A percentile compares a stretch with the other conserved stretches of the same genome.
Conservation (phyloP, 2,329 filamentous ascomycete species). For the Colletotrichum noveboracense region DNA sequence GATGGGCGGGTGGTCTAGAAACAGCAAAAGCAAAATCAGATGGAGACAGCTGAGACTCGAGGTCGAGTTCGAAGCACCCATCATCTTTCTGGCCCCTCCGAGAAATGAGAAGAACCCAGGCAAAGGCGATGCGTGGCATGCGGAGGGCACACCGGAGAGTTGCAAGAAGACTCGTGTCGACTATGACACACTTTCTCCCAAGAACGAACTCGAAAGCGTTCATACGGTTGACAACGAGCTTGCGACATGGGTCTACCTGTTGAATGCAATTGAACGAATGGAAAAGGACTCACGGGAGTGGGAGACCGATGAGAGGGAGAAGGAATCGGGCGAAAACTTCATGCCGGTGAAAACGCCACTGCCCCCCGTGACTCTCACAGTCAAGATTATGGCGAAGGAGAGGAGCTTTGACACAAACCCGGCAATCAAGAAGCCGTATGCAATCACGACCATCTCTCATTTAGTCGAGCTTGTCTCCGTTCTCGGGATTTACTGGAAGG, state of each 20-base stretch:
- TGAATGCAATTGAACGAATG: conserved; percentile 3
- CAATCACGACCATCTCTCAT: conserved; percentile 39
- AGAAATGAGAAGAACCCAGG: not conserved
- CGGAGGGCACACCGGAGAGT: not conserved
- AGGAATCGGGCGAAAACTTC: not conserved
- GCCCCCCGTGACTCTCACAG: not conserved
- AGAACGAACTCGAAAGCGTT: no score
- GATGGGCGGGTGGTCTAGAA: conserved; percentile 2
- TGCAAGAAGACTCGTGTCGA: not conserved
- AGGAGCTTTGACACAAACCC: conserved; percentile 8
- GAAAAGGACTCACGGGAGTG: not conserved
- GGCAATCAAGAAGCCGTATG: conserved; percentile 32
- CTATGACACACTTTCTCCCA: no score
- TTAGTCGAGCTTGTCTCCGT: conserved; percentile 38
- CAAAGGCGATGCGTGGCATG: not conserved
- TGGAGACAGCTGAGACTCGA: not conserved
- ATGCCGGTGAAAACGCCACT: not conserved
- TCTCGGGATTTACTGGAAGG: conserved; percentile 45
- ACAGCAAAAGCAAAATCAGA: not conserved
- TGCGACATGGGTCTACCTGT: not conserved
- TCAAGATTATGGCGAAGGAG: not conserved
- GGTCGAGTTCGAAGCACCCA: conserved; percentile 6
- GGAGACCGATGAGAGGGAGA: not conserved
- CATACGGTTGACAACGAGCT: conserved; percentile 1
- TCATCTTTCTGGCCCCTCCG: conserved; percentile 2